Evolutionary conservation across 2,329 filamentous ascomycete species (phyloP).

Genomic region (Diaporthe sp.): DNA sequence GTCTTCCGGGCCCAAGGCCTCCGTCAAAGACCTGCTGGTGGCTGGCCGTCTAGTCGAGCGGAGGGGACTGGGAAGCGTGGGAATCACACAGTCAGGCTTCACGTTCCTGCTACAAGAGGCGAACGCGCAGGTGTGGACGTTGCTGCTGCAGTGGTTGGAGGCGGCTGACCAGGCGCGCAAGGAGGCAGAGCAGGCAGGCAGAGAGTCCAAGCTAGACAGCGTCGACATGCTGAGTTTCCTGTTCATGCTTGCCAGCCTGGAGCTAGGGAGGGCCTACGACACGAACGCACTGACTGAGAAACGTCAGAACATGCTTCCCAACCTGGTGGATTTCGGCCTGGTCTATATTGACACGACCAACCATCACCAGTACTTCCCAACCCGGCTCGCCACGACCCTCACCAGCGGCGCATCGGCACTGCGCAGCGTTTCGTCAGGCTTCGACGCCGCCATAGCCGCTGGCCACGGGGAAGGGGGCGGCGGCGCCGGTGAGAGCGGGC

Average conservation of each 20-base stretch:
- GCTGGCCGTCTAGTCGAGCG: conserved; percentile 84
- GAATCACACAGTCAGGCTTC: conserved; percentile 94
- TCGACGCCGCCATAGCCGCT: conserved; percentile 75
- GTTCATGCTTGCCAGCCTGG: conserved; percentile 93
- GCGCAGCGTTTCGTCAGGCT: conserved; percentile 76
- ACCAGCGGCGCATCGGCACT: conserved; percentile 81
- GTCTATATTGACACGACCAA: conserved; percentile 78
- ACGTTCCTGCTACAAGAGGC: conserved; percentile 95
- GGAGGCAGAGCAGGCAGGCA: conserved; percentile 50
- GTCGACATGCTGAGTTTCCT: conserved; percentile 97
- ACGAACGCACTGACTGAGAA: conserved; percentile 85
- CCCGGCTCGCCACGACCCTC: conserved; percentile 91
- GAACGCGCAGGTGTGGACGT: conserved; percentile 96
- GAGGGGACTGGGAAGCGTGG: conserved; percentile 61
- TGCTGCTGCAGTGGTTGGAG: conserved; percentile 93
- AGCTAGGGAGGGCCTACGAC: conserved; percentile 92
- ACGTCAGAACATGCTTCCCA: conserved; percentile 89
- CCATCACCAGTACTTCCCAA: conserved; percentile 83
- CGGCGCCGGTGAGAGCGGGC: conserved; percentile 53
- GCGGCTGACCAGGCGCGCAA: conserved; percentile 73
- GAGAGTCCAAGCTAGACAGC: conserved; percentile 79
- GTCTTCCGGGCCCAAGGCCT: conserved; percentile 73
- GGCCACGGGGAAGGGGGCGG: conserved; percentile 68
- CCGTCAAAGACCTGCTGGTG: conserved; percentile 87
- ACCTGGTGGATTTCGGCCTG: conserved; percentile 92